phyloP scores from a whole-genome alignment of 2,329 filamentous ascomycete species.

The Thermomyces lanuginosus region DNA sequence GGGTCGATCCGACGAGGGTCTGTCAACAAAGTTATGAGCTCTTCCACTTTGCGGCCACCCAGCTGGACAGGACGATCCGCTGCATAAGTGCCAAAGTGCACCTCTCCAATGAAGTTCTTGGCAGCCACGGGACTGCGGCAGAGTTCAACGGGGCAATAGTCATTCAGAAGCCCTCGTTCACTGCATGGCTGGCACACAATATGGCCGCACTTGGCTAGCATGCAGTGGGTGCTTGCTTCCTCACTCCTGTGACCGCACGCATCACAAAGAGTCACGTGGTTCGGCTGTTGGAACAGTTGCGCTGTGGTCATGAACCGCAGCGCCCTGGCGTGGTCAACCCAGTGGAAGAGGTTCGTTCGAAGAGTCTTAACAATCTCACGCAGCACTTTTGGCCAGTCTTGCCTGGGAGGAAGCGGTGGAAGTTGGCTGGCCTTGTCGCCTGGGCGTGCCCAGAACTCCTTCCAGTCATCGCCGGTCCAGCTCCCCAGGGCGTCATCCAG shows the following conservation, averaged over 20 bases:
- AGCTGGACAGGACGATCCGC: constrained; percentile 5
- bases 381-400: constrained; percentile 5
- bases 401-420: constrained; percentile 1
- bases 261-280: constrained; percentile 13
- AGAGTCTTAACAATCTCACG: constrained; percentile 9
- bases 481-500: constrained; percentile 9
- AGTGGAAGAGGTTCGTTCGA: constrained; percentile 10
- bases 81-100: constrained; percentile 15
- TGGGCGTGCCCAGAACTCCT: constrained; percentile 12
- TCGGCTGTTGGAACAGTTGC: constrained; percentile 9
- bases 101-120: constrained; percentile 26
- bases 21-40: constrained; percentile 30
- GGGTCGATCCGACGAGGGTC: constrained; percentile 15
- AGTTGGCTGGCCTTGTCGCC: not conserved
- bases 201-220: constrained; percentile 38
- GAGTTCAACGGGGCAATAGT: constrained; percentile 24
- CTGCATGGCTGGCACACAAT: constrained; percentile 31
- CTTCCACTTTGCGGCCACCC: constrained; percentile 34
- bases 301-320: constrained; percentile 12
- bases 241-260: constrained; percentile 16
- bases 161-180: constrained; percentile 8
- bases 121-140: constrained; percentile 26
- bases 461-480: constrained; percentile 15
- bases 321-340: constrained; percentile 10
- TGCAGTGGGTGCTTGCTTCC: constrained; percentile 16